phyloP scores from a whole-genome alignment of 371 early-diverging fungal species.

The Choanephora cucurbitarum region DNA sequence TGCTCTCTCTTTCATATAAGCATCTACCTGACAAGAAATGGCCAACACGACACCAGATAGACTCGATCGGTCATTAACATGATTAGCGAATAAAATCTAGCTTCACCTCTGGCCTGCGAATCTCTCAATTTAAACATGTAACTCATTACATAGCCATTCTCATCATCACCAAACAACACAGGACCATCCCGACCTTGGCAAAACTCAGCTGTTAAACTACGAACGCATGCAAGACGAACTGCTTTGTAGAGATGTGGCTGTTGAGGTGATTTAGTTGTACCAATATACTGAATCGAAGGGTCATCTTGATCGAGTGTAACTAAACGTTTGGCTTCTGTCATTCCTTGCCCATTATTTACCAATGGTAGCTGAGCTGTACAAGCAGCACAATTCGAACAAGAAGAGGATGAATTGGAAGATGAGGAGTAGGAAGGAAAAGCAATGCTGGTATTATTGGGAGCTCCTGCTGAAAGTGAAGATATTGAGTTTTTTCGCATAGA shows the following conservation, averaged over 20 bases:
- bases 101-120: constrained; percentile 70
- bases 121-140: constrained; percentile 75
- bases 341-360: constrained; percentile 20
- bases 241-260: constrained; percentile 55
- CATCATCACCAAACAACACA: constrained; percentile 74
- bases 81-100: constrained; percentile 66
- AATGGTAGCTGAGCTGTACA: constrained; percentile 51
- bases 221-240: constrained; percentile 62
- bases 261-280: constrained; percentile 50
- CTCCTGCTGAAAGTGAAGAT: background rate
- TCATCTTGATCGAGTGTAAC: constrained; percentile 52
- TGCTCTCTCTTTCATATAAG: no score
- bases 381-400: constrained; percentile 35
- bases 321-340: constrained; percentile 41
- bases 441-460: constrained; percentile 1
- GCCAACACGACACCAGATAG: constrained; percentile 71
- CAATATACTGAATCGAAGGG: constrained; percentile 45
- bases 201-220: constrained; percentile 70
- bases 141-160: constrained; percentile 71
- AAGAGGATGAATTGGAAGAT: background rate
- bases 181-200: constrained; percentile 75
- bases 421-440: background rate
- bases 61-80: constrained; percentile 73
- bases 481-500: constrained; percentile 17
- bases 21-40: constrained; percentile 64